Percentiles rank a stretch among this genome's conserved stretches.
These are phyloP conservation scores for Calonectria hawksworthii DNA, from an alignment of 2,329 filamentous ascomycete genomes.

Conservation along the genomic window DNA sequence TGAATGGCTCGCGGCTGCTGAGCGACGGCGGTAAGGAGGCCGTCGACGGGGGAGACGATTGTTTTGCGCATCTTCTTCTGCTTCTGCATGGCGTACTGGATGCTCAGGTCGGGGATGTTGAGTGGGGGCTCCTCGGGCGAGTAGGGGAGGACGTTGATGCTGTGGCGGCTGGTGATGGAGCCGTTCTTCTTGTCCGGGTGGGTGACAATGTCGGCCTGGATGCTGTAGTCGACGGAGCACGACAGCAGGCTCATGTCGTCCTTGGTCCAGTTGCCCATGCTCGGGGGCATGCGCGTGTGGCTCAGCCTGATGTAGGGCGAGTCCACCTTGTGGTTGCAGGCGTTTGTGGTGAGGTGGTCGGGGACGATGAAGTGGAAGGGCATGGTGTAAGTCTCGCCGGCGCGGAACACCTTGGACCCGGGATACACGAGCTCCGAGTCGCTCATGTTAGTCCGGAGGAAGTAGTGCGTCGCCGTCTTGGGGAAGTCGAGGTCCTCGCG, in stretches of 20 bases:
- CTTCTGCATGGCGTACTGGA: constrained; percentile 32
- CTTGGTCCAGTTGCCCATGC: constrained; percentile 37
- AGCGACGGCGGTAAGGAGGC: constrained; percentile 35
- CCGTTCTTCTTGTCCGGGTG: constrained; percentile 18
- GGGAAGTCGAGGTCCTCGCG: constrained; percentile 38
- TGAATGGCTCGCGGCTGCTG: constrained; percentile 37
- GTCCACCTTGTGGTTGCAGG: constrained; percentile 30
- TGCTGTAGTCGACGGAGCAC: constrained; percentile 34
- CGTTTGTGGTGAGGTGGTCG: constrained; percentile 37
- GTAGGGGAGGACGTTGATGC: constrained; percentile 39
- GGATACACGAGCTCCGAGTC: constrained; percentile 35
- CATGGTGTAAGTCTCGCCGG: constrained; percentile 34
- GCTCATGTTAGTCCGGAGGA: constrained; percentile 41
- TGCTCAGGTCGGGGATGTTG: constrained; percentile 35
- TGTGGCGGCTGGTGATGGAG: constrained; percentile 27
- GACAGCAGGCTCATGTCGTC: constrained; percentile 37
- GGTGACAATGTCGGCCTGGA: constrained; percentile 29
- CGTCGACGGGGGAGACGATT: constrained; percentile 35
- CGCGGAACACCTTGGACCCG: constrained; percentile 26
- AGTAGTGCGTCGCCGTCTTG: constrained; percentile 38
- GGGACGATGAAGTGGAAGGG: constrained; percentile 43
- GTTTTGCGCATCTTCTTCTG: constrained; percentile 40
- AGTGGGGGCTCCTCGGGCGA: constrained; percentile 40
- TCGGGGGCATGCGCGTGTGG: constrained; percentile 38
- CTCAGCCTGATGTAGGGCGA: constrained; percentile 29